Percentiles rank a stretch among this genome's conserved stretches.
Evolutionary conservation across 202 grass and related monocot genomes (phyloP).

Genomic region (Schoenoplectus tabernaemontani): DNA sequence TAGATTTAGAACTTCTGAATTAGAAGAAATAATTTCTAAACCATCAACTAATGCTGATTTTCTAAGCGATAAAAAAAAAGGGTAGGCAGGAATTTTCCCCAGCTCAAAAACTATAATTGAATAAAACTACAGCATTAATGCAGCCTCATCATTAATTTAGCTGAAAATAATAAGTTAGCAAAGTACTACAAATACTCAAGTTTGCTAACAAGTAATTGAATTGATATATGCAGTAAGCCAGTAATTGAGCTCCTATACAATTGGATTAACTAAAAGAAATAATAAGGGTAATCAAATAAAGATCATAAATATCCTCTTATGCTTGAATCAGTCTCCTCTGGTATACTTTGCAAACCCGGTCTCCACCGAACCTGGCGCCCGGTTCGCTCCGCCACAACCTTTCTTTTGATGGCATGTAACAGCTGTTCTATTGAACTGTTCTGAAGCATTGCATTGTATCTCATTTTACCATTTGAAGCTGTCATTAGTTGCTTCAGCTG

Average conservation of each 20-base stretch:
- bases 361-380: conserved; percentile 44
- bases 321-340: conserved; percentile 33
- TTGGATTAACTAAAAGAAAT: background rate
- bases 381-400: conserved; percentile 26
- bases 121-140: background rate
- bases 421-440: conserved; percentile 50
- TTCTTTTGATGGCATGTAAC: conserved; percentile 34
- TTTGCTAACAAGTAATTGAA: background rate
- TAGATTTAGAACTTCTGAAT: too few species aligned
- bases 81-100: background rate
- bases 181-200: conserved; percentile 4
- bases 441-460: background rate
- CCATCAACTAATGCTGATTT: too few species aligned
- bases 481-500: conserved; percentile 76
- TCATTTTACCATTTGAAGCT: conserved; percentile 26
- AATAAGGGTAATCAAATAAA: background rate
- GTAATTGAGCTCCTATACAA: conserved; percentile 8
- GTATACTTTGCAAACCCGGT: conserved; percentile 69
- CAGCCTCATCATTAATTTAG: background rate
- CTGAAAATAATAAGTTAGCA: background rate
- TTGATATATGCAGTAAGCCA: background rate
- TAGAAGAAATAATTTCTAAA: too few species aligned
- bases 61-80: background rate
- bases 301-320: background rate
- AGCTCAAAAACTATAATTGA: background rate